Evolutionary conservation across 2,329 filamentous ascomycete genomes (phyloP), one percentile per base, ranked within the genome.

Genomic region (Exserohilum turcica): DNA sequence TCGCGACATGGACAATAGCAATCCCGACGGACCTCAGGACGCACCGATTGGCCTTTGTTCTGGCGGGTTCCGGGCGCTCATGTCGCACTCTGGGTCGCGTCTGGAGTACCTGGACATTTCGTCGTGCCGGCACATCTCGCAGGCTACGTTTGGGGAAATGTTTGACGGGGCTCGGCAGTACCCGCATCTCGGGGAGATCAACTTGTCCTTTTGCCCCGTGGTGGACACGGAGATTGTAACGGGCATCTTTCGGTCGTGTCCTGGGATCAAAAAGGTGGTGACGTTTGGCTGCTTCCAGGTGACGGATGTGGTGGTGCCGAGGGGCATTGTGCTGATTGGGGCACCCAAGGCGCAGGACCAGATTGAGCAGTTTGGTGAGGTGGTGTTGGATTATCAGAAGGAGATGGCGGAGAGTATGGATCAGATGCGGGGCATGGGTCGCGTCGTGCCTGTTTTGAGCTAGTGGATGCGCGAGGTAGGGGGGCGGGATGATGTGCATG

Each of bases 71-170:
- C 79, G 82, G 59, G 90, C 91, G 0, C 76, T 97, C 37, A 96
- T 97, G 90, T 77, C 79, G 0, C 93, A 97, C 70, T 96, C 92
- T 0, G 90, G 90, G 3, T 69, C 76, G 1, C 79, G 76, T 9
- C 75, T 97, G 2, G 80, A 81, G 54, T 78, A 82, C 35, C 78
- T 97, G 29, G 90, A 95, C 67, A 79, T 97, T n/a, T 84, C 90
- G 12, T 90, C 88, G 0, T 96, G 91, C 68, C 87, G 93, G 3
- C 89, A 96, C 71, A 92, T 97, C 58, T 82, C 85, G 1, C 80
- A 82, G 29, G 77, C 83, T 13, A 86, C 90, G 0, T 92, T 96
- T 54, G 85, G 90, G 57, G 82, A 87, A 8, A 87, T 89, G 0
- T 97, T 97, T 66, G 78, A 81, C 47, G 76, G 78, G 5, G 74